Base-by-base conservation (phyloP, 2,329 filamentous ascomycete genomes). In the Paraphoma chrysanthemicola region DNA sequence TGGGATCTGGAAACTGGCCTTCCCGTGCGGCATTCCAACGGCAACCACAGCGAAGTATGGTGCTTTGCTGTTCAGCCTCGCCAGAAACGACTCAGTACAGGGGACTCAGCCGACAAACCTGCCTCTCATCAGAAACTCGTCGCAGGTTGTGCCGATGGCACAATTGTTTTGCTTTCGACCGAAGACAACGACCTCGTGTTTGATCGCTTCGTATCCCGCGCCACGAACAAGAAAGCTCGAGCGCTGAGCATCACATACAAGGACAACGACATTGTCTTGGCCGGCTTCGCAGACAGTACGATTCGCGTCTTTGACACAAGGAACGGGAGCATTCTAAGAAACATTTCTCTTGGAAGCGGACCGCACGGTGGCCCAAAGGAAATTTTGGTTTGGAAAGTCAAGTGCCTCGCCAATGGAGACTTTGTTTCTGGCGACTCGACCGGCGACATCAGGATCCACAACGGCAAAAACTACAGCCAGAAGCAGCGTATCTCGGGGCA, bases 41-140 rank as follows among this genome's bases (percentile, higher is more conserved):
- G 94, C 44, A 96, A 96, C 77, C 92, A 96, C 77, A 93, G 93
- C 63, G 93, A 97, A 71, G 94, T 98, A 59, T 99, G 95, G 95
- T 98, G 94, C 78, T 86, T 99, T 69, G 92, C 91, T 56, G 91
- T 90, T 12, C 94, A 97, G 78, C 95, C 94, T 3, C 81, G 82
- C 62, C 79, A 78, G 74, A 78, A 11, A 56, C 48, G 14, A 62
- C 66, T 6, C 69, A 70, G 10, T 67, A 68, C 30, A 66, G 69
- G 33, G 33, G 7, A 36, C 33, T 14, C 33, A 10, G 14, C 14
- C 33, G 33, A 7, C 7, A 10, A 2, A 10, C 33, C 33, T 56
- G 36, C 29, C 14, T 47, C 60, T 1, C 72, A 74, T 48, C 80
- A 79, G 76, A 90, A 91, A 72, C 83, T 99, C 41, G 90, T 96